Conservation (phyloP, 805 yeast species). For the Suhomyces emberorum region DNA sequence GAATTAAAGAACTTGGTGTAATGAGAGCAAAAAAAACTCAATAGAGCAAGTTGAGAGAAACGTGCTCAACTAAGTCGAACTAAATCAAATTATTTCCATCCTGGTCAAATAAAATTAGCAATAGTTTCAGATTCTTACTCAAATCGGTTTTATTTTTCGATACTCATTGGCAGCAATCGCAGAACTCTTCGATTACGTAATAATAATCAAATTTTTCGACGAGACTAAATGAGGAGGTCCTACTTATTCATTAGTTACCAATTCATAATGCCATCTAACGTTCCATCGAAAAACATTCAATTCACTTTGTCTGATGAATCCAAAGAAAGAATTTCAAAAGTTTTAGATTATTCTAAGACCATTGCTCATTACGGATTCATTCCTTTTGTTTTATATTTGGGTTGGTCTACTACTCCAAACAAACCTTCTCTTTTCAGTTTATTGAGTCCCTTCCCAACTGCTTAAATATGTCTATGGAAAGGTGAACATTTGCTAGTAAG, state of each 20-base stretch:
- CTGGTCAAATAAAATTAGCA: too few relatives aligned
- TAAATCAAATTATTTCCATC: too few relatives aligned
- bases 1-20: too few relatives aligned
- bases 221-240: background rate
- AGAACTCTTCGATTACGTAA: too few relatives aligned
- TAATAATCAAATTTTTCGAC: background rate
- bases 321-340: slow-evolving; percentile 82
- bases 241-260: background rate
- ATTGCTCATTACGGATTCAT: slow-evolving; percentile 96
- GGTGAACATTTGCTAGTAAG: background rate
- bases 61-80: too few relatives aligned
- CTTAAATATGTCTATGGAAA: slow-evolving; percentile 33
- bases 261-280: slow-evolving; percentile 11
- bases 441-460: slow-evolving; percentile 78
- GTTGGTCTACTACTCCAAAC: slow-evolving; percentile 64
- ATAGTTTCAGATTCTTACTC: too few relatives aligned
- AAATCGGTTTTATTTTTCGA: too few relatives aligned
- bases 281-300: slow-evolving; percentile 17
- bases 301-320: slow-evolving; percentile 44
- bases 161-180: too few relatives aligned
- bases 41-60: too few relatives aligned
- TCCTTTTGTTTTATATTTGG: slow-evolving; percentile 90
- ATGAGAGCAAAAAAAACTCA: too few relatives aligned
- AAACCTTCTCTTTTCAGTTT: slow-evolving; percentile 78
- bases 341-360: slow-evolving; percentile 79